Evolutionary conservation across 2,329 filamentous ascomycete genomes (phyloP).

Genomic region (Ophiocordyceps unilateralis): DNA sequence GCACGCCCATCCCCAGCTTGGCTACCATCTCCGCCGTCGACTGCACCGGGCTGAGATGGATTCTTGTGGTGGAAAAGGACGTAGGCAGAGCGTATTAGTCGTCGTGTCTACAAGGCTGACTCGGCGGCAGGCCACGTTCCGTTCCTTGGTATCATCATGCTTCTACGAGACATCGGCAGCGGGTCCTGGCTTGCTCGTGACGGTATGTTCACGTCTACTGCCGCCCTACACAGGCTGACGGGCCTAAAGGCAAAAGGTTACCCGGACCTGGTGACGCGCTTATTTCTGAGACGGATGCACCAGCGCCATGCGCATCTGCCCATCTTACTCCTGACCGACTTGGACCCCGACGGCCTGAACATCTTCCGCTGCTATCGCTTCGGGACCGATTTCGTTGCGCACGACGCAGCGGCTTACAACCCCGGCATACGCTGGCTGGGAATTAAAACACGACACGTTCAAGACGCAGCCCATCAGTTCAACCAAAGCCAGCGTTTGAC

Average conservation of each 20-base stretch:
- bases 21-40: slow-evolving; percentile 31
- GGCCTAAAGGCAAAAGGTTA: slow-evolving; percentile 56
- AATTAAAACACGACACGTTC: slow-evolving; percentile 26
- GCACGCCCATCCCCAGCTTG: slow-evolving; percentile 40
- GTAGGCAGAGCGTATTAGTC: slow-evolving; percentile 17
- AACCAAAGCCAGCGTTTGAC: not conserved
- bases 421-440: slow-evolving; percentile 48
- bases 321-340: slow-evolving; percentile 52
- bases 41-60: slow-evolving; percentile 36
- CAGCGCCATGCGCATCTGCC: slow-evolving; percentile 29
- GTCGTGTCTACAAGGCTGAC: no score
- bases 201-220: slow-evolving; percentile 27
- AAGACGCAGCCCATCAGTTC: not conserved
- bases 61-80: slow-evolving; percentile 69
- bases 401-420: slow-evolving; percentile 36
- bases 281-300: slow-evolving; percentile 41
- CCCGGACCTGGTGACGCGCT: slow-evolving; percentile 54
- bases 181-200: slow-evolving; percentile 48
- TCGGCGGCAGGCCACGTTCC: slow-evolving; percentile 69
- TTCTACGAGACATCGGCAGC: slow-evolving; percentile 33
- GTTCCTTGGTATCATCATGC: slow-evolving; percentile 39
- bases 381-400: slow-evolving; percentile 44
- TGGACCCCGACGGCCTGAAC: slow-evolving; percentile 57
- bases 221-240: not conserved
- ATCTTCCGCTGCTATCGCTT: slow-evolving; percentile 61